Percentiles rank a stretch among this genome's conserved stretches.
Conservation (phyloP, 106 monocot genomes). For the Dioscorea zingiberensis region DNA sequence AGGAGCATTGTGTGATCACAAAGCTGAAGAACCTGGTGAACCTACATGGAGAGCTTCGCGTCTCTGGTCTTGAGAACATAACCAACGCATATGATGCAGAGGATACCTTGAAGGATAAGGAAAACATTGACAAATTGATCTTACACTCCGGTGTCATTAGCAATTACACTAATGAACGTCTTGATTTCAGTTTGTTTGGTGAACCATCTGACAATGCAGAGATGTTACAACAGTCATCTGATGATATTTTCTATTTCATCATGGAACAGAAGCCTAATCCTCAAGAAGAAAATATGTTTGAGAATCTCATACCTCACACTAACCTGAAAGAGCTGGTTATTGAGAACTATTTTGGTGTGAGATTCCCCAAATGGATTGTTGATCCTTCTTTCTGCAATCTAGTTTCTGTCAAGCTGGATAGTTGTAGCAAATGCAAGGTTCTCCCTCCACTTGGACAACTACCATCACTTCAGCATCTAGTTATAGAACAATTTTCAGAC, state of each 20-base stretch:
- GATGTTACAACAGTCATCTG: neutral
- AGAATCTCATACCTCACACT: conserved; percentile 11
- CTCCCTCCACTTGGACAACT: conserved; percentile 17
- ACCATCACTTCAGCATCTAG: conserved; percentile 17
- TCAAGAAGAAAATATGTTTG: conserved; percentile 3
- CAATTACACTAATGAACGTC: neutral
- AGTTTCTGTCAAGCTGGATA: conserved; percentile 8
- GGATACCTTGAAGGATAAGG: conserved; percentile 4
- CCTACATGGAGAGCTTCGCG: conserved; percentile 8
- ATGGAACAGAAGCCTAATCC: neutral
- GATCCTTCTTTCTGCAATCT: conserved; percentile 26
- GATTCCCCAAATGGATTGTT: conserved; percentile 27
- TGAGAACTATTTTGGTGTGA: too few relatives aligned
- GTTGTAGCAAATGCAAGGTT: conserved; percentile 1
- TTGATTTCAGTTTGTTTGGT: neutral
- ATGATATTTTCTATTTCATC: neutral
- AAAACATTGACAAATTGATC: conserved; percentile 1
- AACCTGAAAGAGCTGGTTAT: conserved; percentile 19
- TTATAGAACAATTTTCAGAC: neutral
- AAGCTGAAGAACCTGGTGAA: conserved; percentile 13
- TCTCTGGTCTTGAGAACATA: conserved; percentile 16
- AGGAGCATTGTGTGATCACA: neutral
- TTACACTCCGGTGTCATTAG: neutral
- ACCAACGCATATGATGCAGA: conserved; percentile 4
- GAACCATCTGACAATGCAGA: neutral